phyloP scores from a whole-genome alignment of 2,329 filamentous ascomycete genomes.

The Calonectria pauciramosa region DNA sequence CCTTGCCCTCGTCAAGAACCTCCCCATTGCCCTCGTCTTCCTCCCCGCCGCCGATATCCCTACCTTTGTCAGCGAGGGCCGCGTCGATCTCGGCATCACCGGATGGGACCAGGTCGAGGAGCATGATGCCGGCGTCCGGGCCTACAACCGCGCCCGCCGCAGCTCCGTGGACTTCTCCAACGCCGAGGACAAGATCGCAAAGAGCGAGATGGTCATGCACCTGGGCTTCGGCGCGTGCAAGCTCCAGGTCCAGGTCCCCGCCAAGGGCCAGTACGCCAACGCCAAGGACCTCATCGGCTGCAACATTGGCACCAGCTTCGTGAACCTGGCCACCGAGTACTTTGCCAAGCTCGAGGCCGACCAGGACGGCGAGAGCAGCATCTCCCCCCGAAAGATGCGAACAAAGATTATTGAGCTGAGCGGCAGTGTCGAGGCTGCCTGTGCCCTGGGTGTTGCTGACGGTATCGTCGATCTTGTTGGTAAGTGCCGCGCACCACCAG shows the following conservation, averaged over 20 bases:
- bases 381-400: conserved; percentile 68
- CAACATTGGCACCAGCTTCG: conserved; percentile 97
- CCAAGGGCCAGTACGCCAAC: conserved; percentile 79
- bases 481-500: conserved; percentile 61
- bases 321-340: conserved; percentile 84
- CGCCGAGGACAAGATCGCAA: conserved; percentile 61
- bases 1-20: conserved; percentile 97
- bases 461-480: conserved; percentile 98
- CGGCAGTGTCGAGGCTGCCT: conserved; percentile 97
- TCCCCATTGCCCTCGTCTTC: conserved; percentile 95
- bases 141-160: conserved; percentile 61
- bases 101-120: conserved; percentile 93
- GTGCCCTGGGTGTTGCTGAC: conserved; percentile 93
- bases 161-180: conserved; percentile 53
- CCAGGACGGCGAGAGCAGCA: conserved; percentile 54
- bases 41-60: conserved; percentile 97
- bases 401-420: conserved; percentile 96
- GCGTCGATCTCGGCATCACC: conserved; percentile 94
- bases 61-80: conserved; percentile 95
- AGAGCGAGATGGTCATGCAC: conserved; percentile 89
- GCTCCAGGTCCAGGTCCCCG: conserved; percentile 96
- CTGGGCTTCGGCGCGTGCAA: conserved; percentile 92
- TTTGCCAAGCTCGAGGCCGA: conserved; percentile 82
- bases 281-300: conserved; percentile 88
- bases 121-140: conserved; percentile 77